phyloP scores from a whole-genome alignment of 495 filamentous ascomycete genomes.

The Oleoguttula mirabilis region DNA sequence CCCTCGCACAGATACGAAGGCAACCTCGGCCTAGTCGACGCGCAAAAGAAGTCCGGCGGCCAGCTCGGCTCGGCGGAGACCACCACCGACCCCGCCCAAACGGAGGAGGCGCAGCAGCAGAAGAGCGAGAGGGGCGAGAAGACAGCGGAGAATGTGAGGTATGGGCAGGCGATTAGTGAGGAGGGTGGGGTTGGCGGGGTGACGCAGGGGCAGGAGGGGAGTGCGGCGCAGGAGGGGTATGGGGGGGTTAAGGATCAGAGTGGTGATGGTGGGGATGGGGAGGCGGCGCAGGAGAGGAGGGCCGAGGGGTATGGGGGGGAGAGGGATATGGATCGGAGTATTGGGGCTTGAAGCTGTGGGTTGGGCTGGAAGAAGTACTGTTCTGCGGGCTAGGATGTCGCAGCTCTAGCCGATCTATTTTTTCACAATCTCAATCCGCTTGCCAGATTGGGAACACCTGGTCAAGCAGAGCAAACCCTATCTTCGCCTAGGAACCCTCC shows the following conservation, averaged over 20 bases:
- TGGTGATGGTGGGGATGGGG: slow-evolving; percentile 26
- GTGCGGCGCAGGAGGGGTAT: slow-evolving; percentile 15
- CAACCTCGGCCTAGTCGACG: slow-evolving; percentile 36
- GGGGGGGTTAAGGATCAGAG: slow-evolving; percentile 10
- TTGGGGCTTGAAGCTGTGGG: slow-evolving; percentile 37
- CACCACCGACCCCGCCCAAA: slow-evolving; percentile 11
- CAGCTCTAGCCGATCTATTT: too few relatives aligned
- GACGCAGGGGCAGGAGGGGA: slow-evolving; percentile 21
- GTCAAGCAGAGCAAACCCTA: too few relatives aligned
- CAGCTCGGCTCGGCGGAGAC: slow-evolving; percentile 38
- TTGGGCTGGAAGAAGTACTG: too few relatives aligned
- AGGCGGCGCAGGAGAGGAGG: slow-evolving; percentile 37
- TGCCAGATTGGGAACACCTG: too few relatives aligned
- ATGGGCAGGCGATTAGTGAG: slow-evolving; percentile 43
- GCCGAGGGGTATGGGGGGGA: slow-evolving; percentile 47
- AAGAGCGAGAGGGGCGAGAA: slow-evolving; percentile 29
- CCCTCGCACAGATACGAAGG: slow-evolving; percentile 46
- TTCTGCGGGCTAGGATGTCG: too few relatives aligned
- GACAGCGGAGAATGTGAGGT: slow-evolving; percentile 39
- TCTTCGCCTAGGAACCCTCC: too few relatives aligned
- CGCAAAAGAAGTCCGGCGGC: slow-evolving; percentile 44
- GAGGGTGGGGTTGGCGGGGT: slow-evolving; percentile 38
- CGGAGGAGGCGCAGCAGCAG: slow-evolving; percentile 16
- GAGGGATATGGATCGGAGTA: slow-evolving; percentile 33
- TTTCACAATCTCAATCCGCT: too few relatives aligned